Base-by-base conservation (phyloP, 345 rosid species). In the Isatis tinctoria region DNA sequence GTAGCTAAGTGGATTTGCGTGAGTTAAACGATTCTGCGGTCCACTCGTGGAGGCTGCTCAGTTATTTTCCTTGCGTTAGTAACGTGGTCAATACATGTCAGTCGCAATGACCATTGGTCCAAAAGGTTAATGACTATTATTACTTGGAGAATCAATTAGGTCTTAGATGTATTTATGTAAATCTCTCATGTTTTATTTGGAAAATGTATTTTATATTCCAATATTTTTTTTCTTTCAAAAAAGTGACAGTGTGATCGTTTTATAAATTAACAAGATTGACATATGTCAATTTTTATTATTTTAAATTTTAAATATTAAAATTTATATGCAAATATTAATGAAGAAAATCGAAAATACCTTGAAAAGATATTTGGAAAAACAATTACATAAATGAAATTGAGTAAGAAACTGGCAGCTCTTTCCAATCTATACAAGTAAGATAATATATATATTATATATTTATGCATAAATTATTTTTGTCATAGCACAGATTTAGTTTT, bases 21-120 rank as follows among this genome's bases (percentile, higher is more conserved):
- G 24, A 22, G 37, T 13, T 6, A 69, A 69, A 85, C 85, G 78
- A 72, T 82, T 69, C 45, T 28, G 85, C 81, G 79, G 84, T 72
- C 86, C 36, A 33, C 3, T 27, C 30, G 0, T 27, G 30, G 30
- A 3, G 30, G 30, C 30, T 27, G 30, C 30, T 43, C 27, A 7
- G 27, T 27, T 6, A 54, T 27, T 39, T 64, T 39, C 28, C 39
- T 68, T n/a, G n/a, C n/a, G n/a, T n/a, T 67, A n/a, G 61, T 67
- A 28, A 14, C 40, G 44, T n/a, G 43, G 53, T 48, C 8, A 47
- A 47, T 18, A 16, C 10, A 40, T 40, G 40, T 9, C 40, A n/a
- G 24, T 41, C 49, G 16, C 14, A 10, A n/a, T 37, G 18, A 33
- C 69, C 30, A 65, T 65, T 11, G 13, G 10, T 37, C 10, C 9